Conservation (phyloP, 2,329 filamentous ascomycete species). For the Aspergillus piperis region DNA sequence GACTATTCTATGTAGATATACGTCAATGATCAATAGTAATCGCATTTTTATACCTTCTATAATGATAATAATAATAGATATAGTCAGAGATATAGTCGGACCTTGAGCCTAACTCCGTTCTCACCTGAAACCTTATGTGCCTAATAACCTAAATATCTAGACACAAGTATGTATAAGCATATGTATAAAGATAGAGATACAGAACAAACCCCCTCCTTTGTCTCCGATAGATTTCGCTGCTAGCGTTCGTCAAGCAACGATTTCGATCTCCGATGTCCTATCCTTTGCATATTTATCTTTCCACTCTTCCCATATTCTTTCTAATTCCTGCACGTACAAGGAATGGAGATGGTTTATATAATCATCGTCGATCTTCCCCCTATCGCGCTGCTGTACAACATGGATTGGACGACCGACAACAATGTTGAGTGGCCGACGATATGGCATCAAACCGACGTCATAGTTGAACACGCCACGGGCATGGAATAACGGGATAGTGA, state of each 20-base stretch:
- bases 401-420: slow-evolving; percentile 82
- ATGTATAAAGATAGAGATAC: not conserved
- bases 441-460: slow-evolving; percentile 94
- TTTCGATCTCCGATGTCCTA: slow-evolving; percentile 47
- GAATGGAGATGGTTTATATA: slow-evolving; percentile 81
- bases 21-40: too few relatives aligned
- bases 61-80: not conserved
- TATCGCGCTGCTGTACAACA: slow-evolving; percentile 60
- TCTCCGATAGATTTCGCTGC: not conserved
- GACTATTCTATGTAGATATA: too few relatives aligned
- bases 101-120: not conserved
- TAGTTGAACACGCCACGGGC: slow-evolving; percentile 95
- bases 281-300: slow-evolving; percentile 50
- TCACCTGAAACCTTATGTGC: not conserved
- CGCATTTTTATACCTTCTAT: not conserved
- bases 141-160: not conserved
- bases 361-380: slow-evolving; percentile 65
- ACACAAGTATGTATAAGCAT: too few relatives aligned
- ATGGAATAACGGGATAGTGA: slow-evolving; percentile 88
- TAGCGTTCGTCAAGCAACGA: slow-evolving; percentile 35
- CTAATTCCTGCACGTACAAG: slow-evolving; percentile 68
- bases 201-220: not conserved
- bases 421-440: slow-evolving; percentile 81
- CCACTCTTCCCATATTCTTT: slow-evolving; percentile 49
- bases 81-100: not conserved